phyloP scores from a whole-genome alignment of 169 alveolate species.

The Perkinsus chesapeaki region DNA sequence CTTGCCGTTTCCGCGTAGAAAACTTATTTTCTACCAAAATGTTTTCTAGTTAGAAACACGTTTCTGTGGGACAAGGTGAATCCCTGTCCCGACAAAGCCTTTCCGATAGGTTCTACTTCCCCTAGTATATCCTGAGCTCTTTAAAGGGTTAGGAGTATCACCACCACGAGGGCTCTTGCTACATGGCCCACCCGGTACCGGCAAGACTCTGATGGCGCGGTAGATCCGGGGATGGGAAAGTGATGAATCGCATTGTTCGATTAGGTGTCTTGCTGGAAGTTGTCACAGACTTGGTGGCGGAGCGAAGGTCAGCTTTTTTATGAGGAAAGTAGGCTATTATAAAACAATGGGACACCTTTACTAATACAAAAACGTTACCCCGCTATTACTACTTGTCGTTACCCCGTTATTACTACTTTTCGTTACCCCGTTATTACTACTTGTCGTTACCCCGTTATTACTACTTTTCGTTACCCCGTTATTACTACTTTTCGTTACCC shows the following conservation, averaged over 20 bases:
- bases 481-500: too few relatives aligned
- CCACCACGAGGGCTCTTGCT: conserved; percentile 85
- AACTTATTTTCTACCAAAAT: too few relatives aligned
- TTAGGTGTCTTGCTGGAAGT: not conserved
- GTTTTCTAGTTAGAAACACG: too few relatives aligned
- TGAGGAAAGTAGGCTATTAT: not conserved
- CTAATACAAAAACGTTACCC: not conserved
- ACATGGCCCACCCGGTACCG: conserved; percentile 72
- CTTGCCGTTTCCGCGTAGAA: too few relatives aligned
- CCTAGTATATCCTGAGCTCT: conserved; percentile 93
- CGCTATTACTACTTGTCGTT: too few relatives aligned
- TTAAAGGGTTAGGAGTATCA: conserved; percentile 87
- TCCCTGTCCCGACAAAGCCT: not conserved
- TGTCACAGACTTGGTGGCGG: not conserved
- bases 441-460: not conserved
- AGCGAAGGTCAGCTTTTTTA: not conserved
- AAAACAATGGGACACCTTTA: not conserved
- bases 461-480: too few relatives aligned
- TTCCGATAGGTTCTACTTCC: conserved; percentile 61
- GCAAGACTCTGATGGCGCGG: conserved; percentile 44
- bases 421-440: too few relatives aligned
- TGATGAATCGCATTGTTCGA: not conserved
- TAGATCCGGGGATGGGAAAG: not conserved
- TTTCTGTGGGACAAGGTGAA: not conserved
- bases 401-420: too few relatives aligned